Base-by-base conservation (phyloP, 1,284 basidiomycete genomes). In the Mycosarcoma maydis region DNA sequence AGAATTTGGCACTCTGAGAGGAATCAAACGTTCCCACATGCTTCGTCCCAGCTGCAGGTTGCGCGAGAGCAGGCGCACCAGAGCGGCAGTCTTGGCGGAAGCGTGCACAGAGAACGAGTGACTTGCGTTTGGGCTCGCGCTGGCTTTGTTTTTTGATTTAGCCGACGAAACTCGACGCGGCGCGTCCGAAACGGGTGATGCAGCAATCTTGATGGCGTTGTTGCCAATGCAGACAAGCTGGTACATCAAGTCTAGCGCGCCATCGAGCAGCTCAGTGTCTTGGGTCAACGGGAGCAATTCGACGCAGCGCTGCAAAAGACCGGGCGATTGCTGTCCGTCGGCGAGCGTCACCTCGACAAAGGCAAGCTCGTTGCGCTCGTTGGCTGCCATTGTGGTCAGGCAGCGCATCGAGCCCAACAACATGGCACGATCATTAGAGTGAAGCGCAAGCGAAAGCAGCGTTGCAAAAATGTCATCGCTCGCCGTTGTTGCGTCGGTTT, bases 181-280 rank as follows among this genome's bases (percentile, higher is more conserved):
- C n/a, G 52, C 45, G 3, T 27, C 16, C n/a, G n/a, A n/a, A 10
- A 20, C 17, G 38, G 44, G 36, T 3, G 56, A 42, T 11, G 59
- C 48, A 11, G 66, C 69, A 19, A 77, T 54, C 32, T 54, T 47
- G 36, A 80, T 57, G 20, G 65, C 76, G 33, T 80, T 80, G 50
- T 73, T 74, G 27, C 68, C 72, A 19, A 73, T 72, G 43, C 67
- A 59, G 27, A 72, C 55, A 5, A 78, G 50, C 57, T 80, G 79
- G 38, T 78, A 78, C 29, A 80, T 56, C 16, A 80, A 55, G 23
- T 80, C 79, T 27, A 78, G 55, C 7, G 49, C 67, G 11, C 72
- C 69, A 44, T 80, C 79, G 29, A 74, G 58, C 51, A 80, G 60
- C 34, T 80, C 76, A 0, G 54, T 55, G 50, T 80, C 75, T 27